phyloP scores from a whole-genome alignment of 2,329 filamentous ascomycete species.

The Talaromyces sp. region DNA sequence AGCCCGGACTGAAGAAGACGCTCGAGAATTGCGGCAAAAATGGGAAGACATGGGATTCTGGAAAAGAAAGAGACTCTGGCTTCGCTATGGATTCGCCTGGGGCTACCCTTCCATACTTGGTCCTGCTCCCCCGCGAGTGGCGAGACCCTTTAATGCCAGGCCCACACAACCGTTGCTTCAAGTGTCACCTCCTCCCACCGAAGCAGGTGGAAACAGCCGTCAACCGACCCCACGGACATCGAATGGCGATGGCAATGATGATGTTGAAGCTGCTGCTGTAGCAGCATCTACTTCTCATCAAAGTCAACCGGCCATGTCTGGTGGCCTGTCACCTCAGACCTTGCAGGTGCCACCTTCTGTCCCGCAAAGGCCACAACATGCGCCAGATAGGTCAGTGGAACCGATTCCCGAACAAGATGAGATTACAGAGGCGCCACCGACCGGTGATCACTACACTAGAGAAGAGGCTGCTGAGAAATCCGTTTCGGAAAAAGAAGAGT shows the following conservation, averaged over 20 bases:
- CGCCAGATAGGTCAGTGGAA: not conserved
- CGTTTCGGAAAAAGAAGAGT: not conserved
- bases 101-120: slow-evolving; percentile 31
- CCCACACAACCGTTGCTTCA: slow-evolving; percentile 16
- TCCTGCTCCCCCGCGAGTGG: slow-evolving; percentile 24
- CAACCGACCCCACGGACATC: slow-evolving; percentile 9
- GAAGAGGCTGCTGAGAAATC: not conserved
- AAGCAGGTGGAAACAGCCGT: slow-evolving; percentile 5
- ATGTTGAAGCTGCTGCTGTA: slow-evolving; percentile 1
- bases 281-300: not conserved
- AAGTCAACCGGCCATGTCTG: not conserved
- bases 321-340: not conserved
- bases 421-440: not conserved
- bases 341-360: not conserved
- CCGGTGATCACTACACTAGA: not conserved
- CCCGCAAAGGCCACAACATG: not conserved
- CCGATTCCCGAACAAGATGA: slow-evolving; percentile 7
- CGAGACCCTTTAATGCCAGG: not conserved
- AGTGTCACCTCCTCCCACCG: slow-evolving; percentile 11
- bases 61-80: slow-evolving; percentile 28
- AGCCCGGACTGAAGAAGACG: slow-evolving; percentile 28
- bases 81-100: slow-evolving; percentile 30
- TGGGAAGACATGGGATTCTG: slow-evolving; percentile 28
- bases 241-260: not conserved
- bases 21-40: slow-evolving; percentile 24